Evolutionary conservation across 1,284 basidiomycete species (phyloP).

Genomic region (Cryptococcus depauperatus): DNA sequence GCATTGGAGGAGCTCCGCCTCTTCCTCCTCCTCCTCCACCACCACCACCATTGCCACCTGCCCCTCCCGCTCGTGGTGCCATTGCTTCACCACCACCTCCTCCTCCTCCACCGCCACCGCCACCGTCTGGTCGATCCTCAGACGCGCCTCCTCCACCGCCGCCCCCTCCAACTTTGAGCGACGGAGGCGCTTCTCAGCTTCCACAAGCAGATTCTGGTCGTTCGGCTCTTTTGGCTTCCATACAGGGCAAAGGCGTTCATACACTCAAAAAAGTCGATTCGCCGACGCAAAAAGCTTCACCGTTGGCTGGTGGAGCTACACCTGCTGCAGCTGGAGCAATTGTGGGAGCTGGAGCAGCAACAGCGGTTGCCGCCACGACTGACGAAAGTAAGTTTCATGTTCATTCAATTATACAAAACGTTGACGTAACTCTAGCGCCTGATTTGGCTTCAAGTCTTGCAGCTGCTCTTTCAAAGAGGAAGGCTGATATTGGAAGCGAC

Average conservation of each 20-base stretch:
- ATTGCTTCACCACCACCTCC: constrained; percentile 36
- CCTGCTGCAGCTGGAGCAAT: constrained; percentile 39
- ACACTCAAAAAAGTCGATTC: constrained; percentile 59
- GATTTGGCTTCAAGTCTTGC: constrained; percentile 61
- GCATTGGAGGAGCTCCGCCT: constrained; percentile 27
- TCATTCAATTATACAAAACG: background rate
- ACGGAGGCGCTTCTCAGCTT: constrained; percentile 41
- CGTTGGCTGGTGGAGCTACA: constrained; percentile 47
- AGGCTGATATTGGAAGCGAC: constrained; percentile 79
- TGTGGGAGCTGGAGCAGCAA: constrained; percentile 44
- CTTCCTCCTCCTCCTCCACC: constrained; percentile 23
- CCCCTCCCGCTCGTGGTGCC: constrained; percentile 10
- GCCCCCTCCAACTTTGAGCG: constrained; percentile 56
- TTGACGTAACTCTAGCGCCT: constrained; percentile 33
- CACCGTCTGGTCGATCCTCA: constrained; percentile 57
- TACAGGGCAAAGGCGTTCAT: constrained; percentile 62
- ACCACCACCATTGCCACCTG: constrained; percentile 7
- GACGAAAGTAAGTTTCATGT: constrained; percentile 21
- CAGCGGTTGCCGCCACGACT: constrained; percentile 37
- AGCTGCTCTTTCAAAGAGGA: constrained; percentile 63
- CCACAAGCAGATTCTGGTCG: constrained; percentile 46
- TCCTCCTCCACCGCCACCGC: constrained; percentile 32
- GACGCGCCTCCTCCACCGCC: constrained; percentile 69
- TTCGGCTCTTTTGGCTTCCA: constrained; percentile 56
- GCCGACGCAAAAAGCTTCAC: constrained; percentile 37